These are phyloP conservation scores for Kodamaea sp. DNA, from an alignment of 1,139 yeast genomes.

Conservation along the genomic window DNA sequence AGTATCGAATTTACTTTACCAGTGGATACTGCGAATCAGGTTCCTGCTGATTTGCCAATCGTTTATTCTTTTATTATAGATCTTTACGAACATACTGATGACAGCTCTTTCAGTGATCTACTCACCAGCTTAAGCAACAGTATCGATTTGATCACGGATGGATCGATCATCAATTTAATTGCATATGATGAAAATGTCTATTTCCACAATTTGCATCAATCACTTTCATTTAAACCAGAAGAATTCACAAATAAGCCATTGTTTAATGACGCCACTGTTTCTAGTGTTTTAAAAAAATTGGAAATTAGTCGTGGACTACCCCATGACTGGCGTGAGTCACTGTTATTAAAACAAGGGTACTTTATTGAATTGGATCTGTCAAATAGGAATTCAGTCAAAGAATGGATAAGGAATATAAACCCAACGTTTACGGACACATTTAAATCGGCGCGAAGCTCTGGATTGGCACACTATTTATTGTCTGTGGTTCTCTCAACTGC, in stretches of 20 bases:
- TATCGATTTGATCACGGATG: conserved; percentile 20
- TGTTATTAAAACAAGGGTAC: conserved; percentile 7
- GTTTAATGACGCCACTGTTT: conserved; percentile 4
- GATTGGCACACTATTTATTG: conserved; percentile 28
- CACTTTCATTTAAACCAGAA: background rate
- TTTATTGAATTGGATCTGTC: conserved; percentile 5
- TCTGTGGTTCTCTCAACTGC: conserved; percentile 20
- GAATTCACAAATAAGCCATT: background rate
- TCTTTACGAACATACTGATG: conserved; percentile 28
- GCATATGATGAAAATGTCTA: conserved; percentile 29
- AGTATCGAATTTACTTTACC: conserved; percentile 31
- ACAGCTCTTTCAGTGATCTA: conserved; percentile 20
- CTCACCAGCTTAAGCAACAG: conserved; percentile 16
- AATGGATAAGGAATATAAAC: conserved; percentile 15
- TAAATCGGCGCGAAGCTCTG: conserved; percentile 32
- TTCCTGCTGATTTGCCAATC: conserved; percentile 9
- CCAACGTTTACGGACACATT: conserved; percentile 26
- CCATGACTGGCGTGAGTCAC: conserved; percentile 11
- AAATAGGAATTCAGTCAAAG: conserved; percentile 6
- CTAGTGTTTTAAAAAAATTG: conserved; percentile 10
- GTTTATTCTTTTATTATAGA: conserved; percentile 29
- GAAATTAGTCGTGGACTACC: conserved; percentile 6
- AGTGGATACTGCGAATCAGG: conserved; percentile 16
- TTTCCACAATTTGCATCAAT: conserved; percentile 18
- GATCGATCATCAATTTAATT: conserved; percentile 24